Percentiles rank a stretch among this genome's conserved stretches.
phyloP scores from a whole-genome alignment of 495 filamentous ascomycete genomes.

The Barbatosphaeria neglecta region DNA sequence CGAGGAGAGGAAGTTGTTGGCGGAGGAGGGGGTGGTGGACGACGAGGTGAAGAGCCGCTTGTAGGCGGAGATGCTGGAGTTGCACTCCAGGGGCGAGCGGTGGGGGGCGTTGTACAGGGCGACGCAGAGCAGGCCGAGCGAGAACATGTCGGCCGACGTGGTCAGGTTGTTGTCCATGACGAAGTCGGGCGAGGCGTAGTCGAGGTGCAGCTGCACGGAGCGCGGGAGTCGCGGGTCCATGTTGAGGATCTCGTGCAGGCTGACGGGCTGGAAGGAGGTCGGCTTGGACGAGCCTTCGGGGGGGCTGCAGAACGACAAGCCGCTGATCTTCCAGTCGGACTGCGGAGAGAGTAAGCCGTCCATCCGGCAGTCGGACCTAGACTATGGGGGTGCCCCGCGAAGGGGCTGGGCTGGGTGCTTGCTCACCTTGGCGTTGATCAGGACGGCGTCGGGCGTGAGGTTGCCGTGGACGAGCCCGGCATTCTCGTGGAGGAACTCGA shows the following conservation, averaged over 20 bases:
- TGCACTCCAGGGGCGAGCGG: conserved; percentile 68
- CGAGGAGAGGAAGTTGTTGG: conserved; percentile 75
- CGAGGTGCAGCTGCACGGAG: conserved; percentile 77
- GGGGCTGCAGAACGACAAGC: conserved; percentile 77
- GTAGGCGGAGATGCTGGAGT: conserved; percentile 66
- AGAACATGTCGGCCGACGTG: conserved; percentile 77
- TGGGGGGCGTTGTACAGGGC: conserved; percentile 91
- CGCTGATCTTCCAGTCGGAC: conserved; percentile 97
- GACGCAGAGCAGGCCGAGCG: conserved; percentile 75
- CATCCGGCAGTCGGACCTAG: conserved; percentile 8
- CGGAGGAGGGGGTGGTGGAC: conserved; percentile 59
- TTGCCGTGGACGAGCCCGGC: conserved; percentile 90
- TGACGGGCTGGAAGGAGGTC: conserved; percentile 60
- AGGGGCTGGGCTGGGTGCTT: background rate
- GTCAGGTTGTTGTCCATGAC: conserved; percentile 77
- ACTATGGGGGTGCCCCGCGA: background rate
- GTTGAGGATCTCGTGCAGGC: conserved; percentile 71
- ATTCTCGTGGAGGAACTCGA: conserved; percentile 95
- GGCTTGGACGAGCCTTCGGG: conserved; percentile 56
- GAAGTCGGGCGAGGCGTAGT: conserved; percentile 92
- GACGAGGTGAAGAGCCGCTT: conserved; percentile 68
- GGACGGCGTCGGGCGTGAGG: conserved; percentile 87
- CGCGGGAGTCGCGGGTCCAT: conserved; percentile 73
- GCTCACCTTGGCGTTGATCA: conserved; percentile 80
- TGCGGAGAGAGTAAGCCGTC: conserved; percentile 12